Base-by-base conservation (phyloP, 805 yeast species). In the Candida orba region DNA sequence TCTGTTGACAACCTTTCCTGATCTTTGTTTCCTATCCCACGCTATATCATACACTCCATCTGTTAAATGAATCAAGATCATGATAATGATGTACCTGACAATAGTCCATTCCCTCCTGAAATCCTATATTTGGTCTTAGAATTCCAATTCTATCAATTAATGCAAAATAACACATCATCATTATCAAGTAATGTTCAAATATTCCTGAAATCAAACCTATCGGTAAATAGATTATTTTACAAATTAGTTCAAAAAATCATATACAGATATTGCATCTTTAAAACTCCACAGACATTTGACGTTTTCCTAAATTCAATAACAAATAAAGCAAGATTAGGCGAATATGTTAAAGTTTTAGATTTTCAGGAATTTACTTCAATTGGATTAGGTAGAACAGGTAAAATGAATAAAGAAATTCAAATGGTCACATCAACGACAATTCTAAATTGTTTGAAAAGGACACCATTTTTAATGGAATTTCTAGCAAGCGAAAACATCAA, bases 331-430 rank as follows among this genome's bases (percentile, higher is more conserved):
- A 64, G 68, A 36, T 63, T 81, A 39, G 81, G 83, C 15, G 75
- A 71, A 47, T 76, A 74, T 50, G 91, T 86, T 18, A 79, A 80
- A 52, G 79, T 81, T 41, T 74, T 90, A 53, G 96, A 89, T 65
- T 90, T 89, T 55, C 84, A 85, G 56, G 91, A 85, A 52, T 83
- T 89, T 62, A 88, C 96, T 2, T 81, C 91, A 0, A 80, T 90
- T 39, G 96, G 96, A 0, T 70, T 89, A 39, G 96, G 96, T 3
- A 71, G 96, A 50, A 84, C 96, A 0, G 87, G 85, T 10, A 75
- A 82, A 52, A 89, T 89, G 95, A 90, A 85, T 64, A 81, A 78
- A 62, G 95, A 85, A 63, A 89, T 89, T 53, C 95, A 89, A 63
- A 85, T 86, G 85, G 87, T 89, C 34, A 89, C 96, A 0, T 71